Evolutionary conservation across 306 rosid genomes (phyloP).

Genomic region (Comarum palustre): DNA sequence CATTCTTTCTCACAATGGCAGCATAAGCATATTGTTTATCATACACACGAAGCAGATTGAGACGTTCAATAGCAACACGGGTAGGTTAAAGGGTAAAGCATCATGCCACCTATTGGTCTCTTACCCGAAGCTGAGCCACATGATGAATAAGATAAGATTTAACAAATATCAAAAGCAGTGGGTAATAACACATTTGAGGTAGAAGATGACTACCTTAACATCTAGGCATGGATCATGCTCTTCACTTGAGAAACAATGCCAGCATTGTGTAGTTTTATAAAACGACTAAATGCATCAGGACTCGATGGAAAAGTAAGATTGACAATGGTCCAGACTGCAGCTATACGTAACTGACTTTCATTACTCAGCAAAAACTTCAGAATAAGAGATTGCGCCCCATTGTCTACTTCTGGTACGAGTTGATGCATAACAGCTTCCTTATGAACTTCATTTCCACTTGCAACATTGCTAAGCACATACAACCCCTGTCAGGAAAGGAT

Average conservation of each 20-base stretch:
- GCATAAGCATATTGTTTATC: no score
- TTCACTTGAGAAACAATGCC: conserved; percentile 71
- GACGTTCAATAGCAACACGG: no score
- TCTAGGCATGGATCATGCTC: conserved; percentile 75
- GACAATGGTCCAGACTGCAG: conserved; percentile 62
- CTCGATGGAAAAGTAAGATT: conserved; percentile 69
- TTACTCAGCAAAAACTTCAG: conserved; percentile 58
- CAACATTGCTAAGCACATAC: conserved; percentile 67
- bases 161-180: conserved; percentile 7
- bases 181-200: conserved; percentile 10
- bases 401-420: conserved; percentile 49
- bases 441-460: conserved; percentile 77
- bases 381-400: conserved; percentile 44
- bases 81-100: no score
- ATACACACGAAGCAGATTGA: no score
- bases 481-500: conserved; percentile 55
- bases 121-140: conserved; percentile 65
- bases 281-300: conserved; percentile 48
- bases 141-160: conserved; percentile 20
- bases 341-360: conserved; percentile 57
- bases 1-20: no score
- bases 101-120: no score
- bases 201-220: conserved; percentile 56
- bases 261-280: conserved; percentile 49
- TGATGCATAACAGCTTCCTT: conserved; percentile 74